Evolutionary conservation across 2,329 filamentous ascomycete species (phyloP).

Genomic region (Penicillium fuscoglaucum): DNA sequence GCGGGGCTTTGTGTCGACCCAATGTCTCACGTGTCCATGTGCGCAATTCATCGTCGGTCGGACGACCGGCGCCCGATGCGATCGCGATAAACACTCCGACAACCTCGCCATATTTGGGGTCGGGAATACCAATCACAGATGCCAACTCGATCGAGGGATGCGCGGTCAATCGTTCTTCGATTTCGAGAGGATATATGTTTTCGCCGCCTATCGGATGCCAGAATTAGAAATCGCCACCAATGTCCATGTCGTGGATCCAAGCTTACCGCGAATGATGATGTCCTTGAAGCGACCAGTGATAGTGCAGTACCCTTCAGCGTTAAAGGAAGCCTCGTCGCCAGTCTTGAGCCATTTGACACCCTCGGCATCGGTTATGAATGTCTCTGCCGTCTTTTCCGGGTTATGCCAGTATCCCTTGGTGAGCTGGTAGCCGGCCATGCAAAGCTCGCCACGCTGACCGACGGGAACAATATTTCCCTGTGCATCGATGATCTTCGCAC

Average conservation of each 20-base stretch:
- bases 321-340: slow-evolving; percentile 58
- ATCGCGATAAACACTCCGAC: slow-evolving; percentile 62
- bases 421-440: slow-evolving; percentile 75
- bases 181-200: slow-evolving; percentile 73
- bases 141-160: slow-evolving; percentile 65
- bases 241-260: background rate
- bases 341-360: slow-evolving; percentile 63
- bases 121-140: slow-evolving; percentile 68
- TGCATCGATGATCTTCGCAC: slow-evolving; percentile 72
- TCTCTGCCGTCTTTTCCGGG: slow-evolving; percentile 70
- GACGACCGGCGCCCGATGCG: slow-evolving; percentile 37
- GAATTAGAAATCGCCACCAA: slow-evolving; percentile 6
- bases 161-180: slow-evolving; percentile 68
- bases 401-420: slow-evolving; percentile 65
- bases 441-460: slow-evolving; percentile 70
- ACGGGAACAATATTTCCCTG: slow-evolving; percentile 65
- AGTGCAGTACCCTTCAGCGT: slow-evolving; percentile 63
- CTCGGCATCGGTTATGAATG: slow-evolving; percentile 65
- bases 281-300: slow-evolving; percentile 79
- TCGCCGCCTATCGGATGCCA: slow-evolving; percentile 57
- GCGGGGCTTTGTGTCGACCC: slow-evolving; percentile 67
- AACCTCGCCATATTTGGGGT: slow-evolving; percentile 72
- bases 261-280: slow-evolving; percentile 68
- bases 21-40: slow-evolving; percentile 63
- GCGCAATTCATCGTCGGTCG: slow-evolving; percentile 56